Evolutionary conservation across 768 basidiomycete species (phyloP).

Genomic region (Scleroderma citrinum): DNA sequence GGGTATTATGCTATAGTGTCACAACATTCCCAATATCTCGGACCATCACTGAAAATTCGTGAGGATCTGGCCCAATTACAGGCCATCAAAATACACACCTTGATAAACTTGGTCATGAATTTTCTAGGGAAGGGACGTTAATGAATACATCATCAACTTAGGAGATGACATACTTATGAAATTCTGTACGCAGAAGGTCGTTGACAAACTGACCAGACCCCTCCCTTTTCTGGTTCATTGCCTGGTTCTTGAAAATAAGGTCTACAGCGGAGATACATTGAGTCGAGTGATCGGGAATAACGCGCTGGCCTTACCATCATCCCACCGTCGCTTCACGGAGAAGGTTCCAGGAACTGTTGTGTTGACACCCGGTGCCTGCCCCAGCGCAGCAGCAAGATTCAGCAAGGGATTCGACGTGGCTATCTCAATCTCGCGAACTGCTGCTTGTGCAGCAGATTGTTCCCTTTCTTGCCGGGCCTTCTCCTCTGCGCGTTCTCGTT

Average conservation of each 20-base stretch:
- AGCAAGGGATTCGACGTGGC: conserved; percentile 85
- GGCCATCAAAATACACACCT: conserved; percentile 37
- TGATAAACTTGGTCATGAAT: conserved; percentile 91
- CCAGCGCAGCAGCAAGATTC: conserved; percentile 87
- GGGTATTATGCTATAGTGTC: conserved; percentile 5
- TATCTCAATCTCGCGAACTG: conserved; percentile 72
- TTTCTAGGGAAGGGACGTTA: conserved; percentile 45
- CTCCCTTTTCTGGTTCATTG: conserved; percentile 52
- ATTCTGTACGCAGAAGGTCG: conserved; percentile 88
- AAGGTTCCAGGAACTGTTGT: conserved; percentile 79
- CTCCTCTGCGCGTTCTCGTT: conserved; percentile 92
- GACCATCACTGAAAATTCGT: background rate
- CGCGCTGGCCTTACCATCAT: conserved; percentile 65
- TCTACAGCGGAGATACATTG: conserved; percentile 45
- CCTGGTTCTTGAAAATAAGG: conserved; percentile 98
- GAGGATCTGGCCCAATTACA: background rate
- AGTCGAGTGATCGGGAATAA: conserved; percentile 1
- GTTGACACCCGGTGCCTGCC: conserved; percentile 66
- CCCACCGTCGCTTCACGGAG: conserved; percentile 90
- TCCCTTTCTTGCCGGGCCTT: conserved; percentile 78
- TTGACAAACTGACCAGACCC: conserved; percentile 86
- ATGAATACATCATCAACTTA: conserved; percentile 1
- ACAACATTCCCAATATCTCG: background rate
- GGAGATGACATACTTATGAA: conserved; percentile 67
- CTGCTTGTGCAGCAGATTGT: conserved; percentile 52